Evolutionary conservation across 805 yeast species (phyloP), one percentile per base, ranked within the genome.

Genomic region (Pichia rugopelliculosa): DNA sequence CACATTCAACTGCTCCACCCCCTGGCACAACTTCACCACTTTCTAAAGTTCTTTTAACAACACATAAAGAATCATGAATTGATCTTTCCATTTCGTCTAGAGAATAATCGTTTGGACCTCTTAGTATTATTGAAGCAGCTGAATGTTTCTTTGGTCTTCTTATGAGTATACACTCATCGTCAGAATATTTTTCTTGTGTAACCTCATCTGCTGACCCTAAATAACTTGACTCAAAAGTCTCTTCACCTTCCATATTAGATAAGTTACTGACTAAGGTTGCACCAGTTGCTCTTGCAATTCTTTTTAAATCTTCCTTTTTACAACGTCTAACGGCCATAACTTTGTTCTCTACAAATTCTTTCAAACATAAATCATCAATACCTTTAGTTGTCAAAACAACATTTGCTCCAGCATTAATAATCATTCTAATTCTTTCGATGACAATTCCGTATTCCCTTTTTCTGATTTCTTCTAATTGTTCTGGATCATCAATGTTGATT

Each of bases 71-170:
- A 65, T 93, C 99, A 61, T 88, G 97, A 52, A 95, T 68, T 0
- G 98, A 89, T 68, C 99, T 80, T 71, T 93, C 96, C 98, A 95
- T 91, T 72, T 93, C 99, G 69, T 93, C 99, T 56, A 93, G 76
- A 37, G 95, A 83, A 66, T 85, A 93, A 65, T 93, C 93, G 65
- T 93, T 93, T 50, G 98, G 83, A 47, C 99, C 99, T 68, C 99
- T 84, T 59, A 93, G 74, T 53, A 93, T 81, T 56, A 93, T 87
- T 15, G 98, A 90, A 13, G 95, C 76, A 1, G 97, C 82, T 8
- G 96, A 85, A 68, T 89, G 96, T 40, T 89, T 87, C 59, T 84
- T 82, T 39, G 96, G 87, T 42, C 96, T 96, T 66, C 84, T 86
- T 54, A 89, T 79, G 53, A 89, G 72, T 54, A 95, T 93, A 73